Evolutionary conservation across 2,329 filamentous ascomycete genomes (phyloP), one percentile per base, ranked within the genome.

Genomic region (Niveomyces coronatus): DNA sequence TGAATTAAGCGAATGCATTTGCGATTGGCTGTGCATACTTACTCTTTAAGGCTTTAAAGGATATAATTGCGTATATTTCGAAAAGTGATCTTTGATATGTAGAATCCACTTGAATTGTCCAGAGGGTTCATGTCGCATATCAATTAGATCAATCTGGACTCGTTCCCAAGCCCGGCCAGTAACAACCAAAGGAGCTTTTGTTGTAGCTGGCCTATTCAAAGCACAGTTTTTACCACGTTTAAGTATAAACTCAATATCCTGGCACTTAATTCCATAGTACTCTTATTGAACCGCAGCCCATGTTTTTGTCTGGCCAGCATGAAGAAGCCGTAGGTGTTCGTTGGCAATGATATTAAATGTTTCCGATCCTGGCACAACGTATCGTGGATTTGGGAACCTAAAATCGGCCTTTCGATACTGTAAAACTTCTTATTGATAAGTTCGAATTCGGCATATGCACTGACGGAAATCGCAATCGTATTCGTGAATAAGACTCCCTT

Each of bases 51-150:
- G 27, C n/a, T n/a, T n/a, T n/a, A n/a, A n/a, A n/a, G n/a, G 36
- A 22, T 38, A 38, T 19, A 38, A 22, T 28, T 38, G 18, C 11
- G 27, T 31, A 31, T 38, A 38, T 22, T 38, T 38, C n/a, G 27
- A 31, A 17, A 38, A 38, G 27, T 38, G 36, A 38, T 38, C 36
- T 24, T 38, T 38, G 15, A 39, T 34, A 34, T 39, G 31, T 27
- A 39, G 29, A 29, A 39, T 39, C 30, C 31, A 34, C 26, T 39
- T 34, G 29, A 23, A 39, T 39, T 39, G 37, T 11, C 37, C 37
- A 18, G 37, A 39, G 3, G 31, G 37, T 15, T 39, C 29, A 33
- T 39, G 29, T 13, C 37, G 29, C 37, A 39, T 39, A 26, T 39
- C 29, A 31, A 39, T 39, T 15, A 39, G 36, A 32, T 39, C 17